Evolutionary conservation across 2,329 filamentous ascomycete species (phyloP).

Genomic region (Helotiales sp.): DNA sequence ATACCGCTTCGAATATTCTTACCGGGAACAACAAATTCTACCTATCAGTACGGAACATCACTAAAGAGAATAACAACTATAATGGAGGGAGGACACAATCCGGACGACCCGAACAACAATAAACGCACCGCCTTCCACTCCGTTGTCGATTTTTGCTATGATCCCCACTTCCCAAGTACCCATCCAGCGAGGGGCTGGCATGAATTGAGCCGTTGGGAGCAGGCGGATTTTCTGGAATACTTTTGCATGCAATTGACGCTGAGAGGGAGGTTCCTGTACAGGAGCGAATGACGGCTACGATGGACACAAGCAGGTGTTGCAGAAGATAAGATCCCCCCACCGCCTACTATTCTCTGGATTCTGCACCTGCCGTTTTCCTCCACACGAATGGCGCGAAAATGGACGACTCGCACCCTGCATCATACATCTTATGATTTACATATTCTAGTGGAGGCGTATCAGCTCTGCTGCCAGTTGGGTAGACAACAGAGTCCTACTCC

Average conservation of each 20-base stretch:
- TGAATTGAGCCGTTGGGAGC: background rate
- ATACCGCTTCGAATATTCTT: background rate
- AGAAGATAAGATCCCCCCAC: background rate
- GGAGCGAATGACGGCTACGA: background rate
- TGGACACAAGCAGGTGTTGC: background rate
- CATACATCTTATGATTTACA: background rate
- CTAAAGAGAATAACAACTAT: background rate
- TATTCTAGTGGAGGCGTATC: background rate
- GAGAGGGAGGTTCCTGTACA: background rate
- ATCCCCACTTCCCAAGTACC: background rate
- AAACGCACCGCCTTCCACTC: too few species aligned
- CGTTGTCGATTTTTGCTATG: background rate
- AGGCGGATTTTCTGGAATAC: background rate
- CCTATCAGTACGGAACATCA: background rate
- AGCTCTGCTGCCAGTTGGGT: background rate
- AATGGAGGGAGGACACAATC: too few species aligned
- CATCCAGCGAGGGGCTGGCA: background rate
- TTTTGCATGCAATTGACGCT: background rate
- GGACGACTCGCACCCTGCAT: background rate
- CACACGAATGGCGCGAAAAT: too few species aligned
- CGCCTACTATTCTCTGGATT: background rate
- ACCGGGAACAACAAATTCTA: background rate
- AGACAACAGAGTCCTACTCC: background rate
- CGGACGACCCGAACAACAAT: too few species aligned
- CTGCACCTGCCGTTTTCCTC: background rate